Conservation (phyloP, 2,329 filamentous ascomycete genomes). For the Aureobasidium sp. region DNA sequence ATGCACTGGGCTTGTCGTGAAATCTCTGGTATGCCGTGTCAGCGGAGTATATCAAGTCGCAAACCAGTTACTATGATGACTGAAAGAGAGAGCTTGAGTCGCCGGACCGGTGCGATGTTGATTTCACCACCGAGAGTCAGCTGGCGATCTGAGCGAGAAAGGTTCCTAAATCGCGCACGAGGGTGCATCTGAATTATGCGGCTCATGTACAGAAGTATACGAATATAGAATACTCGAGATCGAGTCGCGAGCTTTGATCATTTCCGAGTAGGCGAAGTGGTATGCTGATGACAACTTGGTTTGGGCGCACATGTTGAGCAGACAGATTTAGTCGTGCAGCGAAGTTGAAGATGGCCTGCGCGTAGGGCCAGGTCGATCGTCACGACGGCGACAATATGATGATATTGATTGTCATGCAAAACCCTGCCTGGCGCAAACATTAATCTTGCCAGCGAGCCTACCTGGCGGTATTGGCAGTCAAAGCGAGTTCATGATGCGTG, state of each 20-base stretch:
- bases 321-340: neutral
- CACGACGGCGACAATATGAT: neutral
- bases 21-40: neutral
- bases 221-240: neutral
- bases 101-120: neutral
- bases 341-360: neutral
- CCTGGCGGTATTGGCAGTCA: neutral
- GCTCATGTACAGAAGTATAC: neutral
- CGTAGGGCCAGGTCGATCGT: neutral
- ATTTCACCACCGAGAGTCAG: neutral
- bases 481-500: neutral
- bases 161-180: neutral
- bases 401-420: neutral
- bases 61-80: neutral
- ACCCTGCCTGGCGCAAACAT: neutral
- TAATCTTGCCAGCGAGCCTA: neutral
- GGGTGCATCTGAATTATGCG: neutral
- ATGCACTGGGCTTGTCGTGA: neutral
- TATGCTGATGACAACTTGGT: neutral
- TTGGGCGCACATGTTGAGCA: neutral
- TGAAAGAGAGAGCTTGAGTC: neutral
- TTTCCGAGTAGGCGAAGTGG: neutral
- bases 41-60: neutral
- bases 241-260: no score
- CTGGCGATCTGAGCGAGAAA: no score